phyloP scores from a whole-genome alignment of 768 basidiomycete genomes.

The Hygrocybe coccinea region DNA sequence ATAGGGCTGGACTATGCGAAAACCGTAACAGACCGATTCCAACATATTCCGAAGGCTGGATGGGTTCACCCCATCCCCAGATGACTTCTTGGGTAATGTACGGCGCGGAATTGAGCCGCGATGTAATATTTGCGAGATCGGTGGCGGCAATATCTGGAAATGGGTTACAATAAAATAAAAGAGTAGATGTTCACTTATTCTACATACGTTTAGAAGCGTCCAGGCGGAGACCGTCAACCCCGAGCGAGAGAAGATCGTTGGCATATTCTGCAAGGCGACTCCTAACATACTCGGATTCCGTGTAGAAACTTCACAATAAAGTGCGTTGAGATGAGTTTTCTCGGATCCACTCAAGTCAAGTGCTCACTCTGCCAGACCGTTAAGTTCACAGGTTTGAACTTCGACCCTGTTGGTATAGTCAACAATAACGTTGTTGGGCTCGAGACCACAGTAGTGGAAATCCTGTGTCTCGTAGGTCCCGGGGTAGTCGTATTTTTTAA shows the following conservation, averaged over 20 bases:
- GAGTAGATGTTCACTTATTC: constrained; percentile 13
- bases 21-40: constrained; percentile 36
- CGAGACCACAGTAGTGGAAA: constrained; percentile 63
- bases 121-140: constrained; percentile 52
- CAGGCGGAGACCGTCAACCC: constrained; percentile 56
- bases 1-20: neutral
- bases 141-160: constrained; percentile 46
- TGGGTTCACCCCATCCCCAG: constrained; percentile 38
- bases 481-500: constrained; percentile 50
- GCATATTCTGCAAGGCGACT: constrained; percentile 48
- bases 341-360: too few relatives aligned
- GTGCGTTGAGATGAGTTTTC: constrained; percentile 21
- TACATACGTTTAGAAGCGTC: constrained; percentile 68
- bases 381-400: constrained; percentile 55
- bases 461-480: constrained; percentile 46
- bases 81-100: constrained; percentile 66
- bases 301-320: constrained; percentile 46
- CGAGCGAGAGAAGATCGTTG: constrained; percentile 58
- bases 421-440: constrained; percentile 48
- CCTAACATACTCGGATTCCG: constrained; percentile 61
- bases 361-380: constrained; percentile 48
- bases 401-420: constrained; percentile 50
- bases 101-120: constrained; percentile 36
- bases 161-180: neutral
- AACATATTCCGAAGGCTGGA: constrained; percentile 54